phyloP scores from a whole-genome alignment of 208 protist genomes.

The Acanthamoeba castellanii region DNA sequence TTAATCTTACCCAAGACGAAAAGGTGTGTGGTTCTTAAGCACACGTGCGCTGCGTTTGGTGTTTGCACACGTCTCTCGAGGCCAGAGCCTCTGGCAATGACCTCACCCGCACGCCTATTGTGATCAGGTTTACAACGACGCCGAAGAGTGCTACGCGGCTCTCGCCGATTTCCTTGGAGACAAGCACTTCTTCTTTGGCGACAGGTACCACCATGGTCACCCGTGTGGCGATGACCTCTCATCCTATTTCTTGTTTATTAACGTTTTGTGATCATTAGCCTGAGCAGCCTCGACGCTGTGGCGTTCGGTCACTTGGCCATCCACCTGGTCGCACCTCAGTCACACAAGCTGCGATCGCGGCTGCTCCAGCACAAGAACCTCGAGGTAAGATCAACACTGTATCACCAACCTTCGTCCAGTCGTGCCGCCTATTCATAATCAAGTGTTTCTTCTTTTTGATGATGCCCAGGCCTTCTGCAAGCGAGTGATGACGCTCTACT shows the following conservation, averaged over 20 bases:
- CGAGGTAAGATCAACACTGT: not conserved
- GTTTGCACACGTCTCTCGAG: too few species aligned
- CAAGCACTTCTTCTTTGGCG: slow-evolving; percentile 25
- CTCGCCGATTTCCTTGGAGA: slow-evolving; percentile 5
- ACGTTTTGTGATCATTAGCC: too few species aligned
- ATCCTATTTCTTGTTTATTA: too few species aligned
- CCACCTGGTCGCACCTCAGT: slow-evolving; percentile 9
- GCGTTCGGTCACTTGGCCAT: slow-evolving; percentile 2
- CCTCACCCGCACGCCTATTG: not conserved
- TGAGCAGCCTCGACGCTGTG: not conserved
- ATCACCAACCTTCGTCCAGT: too few species aligned
- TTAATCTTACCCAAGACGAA: not conserved
- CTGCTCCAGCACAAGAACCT: slow-evolving; percentile 35
- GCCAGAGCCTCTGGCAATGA: not conserved
- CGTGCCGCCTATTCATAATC: not conserved
- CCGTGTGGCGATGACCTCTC: too few species aligned
- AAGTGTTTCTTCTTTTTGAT: not conserved
- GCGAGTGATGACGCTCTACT: slow-evolving; percentile 18
- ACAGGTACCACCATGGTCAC: not conserved
- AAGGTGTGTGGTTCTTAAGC: not conserved
- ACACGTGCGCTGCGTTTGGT: not conserved
- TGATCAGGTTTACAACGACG: not conserved
- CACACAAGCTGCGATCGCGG: slow-evolving; percentile 25
- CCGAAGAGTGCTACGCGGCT: not conserved
- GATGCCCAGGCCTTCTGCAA: not conserved